phyloP scores from a whole-genome alignment of 129 eudicot species.

The Cynara cardunculus region DNA sequence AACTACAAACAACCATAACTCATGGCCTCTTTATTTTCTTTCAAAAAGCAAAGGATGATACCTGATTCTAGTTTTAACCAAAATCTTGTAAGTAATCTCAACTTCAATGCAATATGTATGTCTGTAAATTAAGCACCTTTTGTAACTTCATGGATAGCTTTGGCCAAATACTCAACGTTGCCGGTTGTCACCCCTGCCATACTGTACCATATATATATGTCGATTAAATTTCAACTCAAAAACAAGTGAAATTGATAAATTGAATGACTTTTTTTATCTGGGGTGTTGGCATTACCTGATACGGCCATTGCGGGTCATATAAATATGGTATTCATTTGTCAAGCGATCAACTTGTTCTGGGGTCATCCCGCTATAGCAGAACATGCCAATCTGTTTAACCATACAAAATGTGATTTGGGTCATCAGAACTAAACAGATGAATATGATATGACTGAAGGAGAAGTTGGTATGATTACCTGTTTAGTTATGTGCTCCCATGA shows the following conservation, averaged over 20 bases:
- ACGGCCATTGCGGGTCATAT: constrained; percentile 95
- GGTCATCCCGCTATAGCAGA: constrained; percentile 96
- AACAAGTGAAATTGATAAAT: neutral
- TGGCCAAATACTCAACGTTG: constrained; percentile 86
- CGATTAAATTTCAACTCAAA: neutral
- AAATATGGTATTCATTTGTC: constrained; percentile 82
- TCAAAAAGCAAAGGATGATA: constrained; percentile 9
- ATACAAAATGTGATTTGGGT: neutral
- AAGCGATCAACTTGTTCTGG: constrained; percentile 95
- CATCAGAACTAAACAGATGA: neutral
- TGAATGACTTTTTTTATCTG: neutral
- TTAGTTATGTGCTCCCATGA: constrained; percentile 96
- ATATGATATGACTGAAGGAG: neutral
- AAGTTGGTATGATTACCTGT: constrained; percentile 46
- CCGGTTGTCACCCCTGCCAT: constrained; percentile 99
- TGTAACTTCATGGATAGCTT: constrained; percentile 89
- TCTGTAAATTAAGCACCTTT: constrained; percentile 37
- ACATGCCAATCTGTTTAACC: constrained; percentile 92
- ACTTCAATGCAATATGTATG: neutral
- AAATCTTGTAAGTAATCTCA: neutral
- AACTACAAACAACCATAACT: constrained; percentile 9
- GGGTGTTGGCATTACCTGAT: constrained; percentile 58
- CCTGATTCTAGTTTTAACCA: neutral
- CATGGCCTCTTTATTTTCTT: constrained; percentile 22
- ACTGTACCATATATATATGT: constrained; percentile 36